A percentile compares a stretch with the other conserved stretches of the same genome.
phyloP scores from a whole-genome alignment of 2,329 filamentous ascomycete species.

The Cercospora sojina region DNA sequence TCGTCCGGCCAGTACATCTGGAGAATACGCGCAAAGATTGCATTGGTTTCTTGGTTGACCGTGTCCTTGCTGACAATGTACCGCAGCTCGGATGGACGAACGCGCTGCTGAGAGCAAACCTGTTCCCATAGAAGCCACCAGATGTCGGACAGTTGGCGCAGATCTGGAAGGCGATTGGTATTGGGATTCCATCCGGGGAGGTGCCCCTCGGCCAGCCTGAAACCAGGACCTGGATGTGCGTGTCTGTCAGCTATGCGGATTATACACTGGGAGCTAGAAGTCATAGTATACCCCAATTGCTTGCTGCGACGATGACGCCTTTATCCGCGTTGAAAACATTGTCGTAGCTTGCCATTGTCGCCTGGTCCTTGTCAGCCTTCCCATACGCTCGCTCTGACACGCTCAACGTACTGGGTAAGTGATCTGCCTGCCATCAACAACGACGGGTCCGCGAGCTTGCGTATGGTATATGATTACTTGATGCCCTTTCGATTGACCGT shows the following conservation, averaged over 20 bases:
- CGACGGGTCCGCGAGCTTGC: neutral
- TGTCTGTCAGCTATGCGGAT: neutral
- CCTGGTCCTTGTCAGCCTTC: neutral
- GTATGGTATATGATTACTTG: neutral
- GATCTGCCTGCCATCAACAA: neutral
- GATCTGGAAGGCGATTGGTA: neutral
- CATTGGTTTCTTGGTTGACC: conserved; percentile 14
- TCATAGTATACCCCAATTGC: conserved; percentile 5
- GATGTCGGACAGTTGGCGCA: conserved; percentile 23
- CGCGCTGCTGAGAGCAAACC: neutral
- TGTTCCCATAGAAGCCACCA: conserved; percentile 20
- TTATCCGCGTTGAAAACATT: conserved; percentile 7
- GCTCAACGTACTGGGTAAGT: conserved; percentile 12
- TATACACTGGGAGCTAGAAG: neutral
- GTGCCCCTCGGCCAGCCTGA: neutral
- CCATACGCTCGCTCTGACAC: neutral
- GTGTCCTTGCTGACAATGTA: conserved; percentile 18
- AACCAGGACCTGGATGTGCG: neutral
- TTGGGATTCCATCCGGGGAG: neutral
- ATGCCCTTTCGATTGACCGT: neutral
- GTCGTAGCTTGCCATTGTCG: conserved; percentile 3
- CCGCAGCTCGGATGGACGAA: neutral
- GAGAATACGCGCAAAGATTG: conserved; percentile 16
- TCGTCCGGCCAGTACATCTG: conserved; percentile 4
- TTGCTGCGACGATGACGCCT: conserved; percentile 11